Conservation (phyloP, 768 basidiomycete species). For the Kwoniella newhampshirensis region DNA sequence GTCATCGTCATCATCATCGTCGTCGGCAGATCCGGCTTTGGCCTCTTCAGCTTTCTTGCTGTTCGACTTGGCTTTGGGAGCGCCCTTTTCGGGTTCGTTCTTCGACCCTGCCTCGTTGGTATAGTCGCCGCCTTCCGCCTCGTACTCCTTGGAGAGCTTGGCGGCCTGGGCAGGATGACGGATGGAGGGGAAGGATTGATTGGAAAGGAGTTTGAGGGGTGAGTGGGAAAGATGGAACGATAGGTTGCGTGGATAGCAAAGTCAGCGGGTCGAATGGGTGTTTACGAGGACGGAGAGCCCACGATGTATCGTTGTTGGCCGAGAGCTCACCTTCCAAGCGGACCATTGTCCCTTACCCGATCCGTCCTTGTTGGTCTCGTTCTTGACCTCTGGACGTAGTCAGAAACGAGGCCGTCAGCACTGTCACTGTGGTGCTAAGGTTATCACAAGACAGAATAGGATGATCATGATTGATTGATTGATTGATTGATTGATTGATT, state of each 20-base stretch:
- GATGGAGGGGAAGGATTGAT: neutral
- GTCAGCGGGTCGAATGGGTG: no score
- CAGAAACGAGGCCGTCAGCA: constrained; percentile 5
- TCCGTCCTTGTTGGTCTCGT: constrained; percentile 52
- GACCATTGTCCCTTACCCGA: constrained; percentile 49
- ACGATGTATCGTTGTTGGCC: no score
- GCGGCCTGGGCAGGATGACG: constrained; percentile 20
- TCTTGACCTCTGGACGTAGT: constrained; percentile 39
- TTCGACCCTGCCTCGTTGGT: constrained; percentile 50
- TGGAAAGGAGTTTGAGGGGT: neutral
- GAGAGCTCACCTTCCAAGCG: constrained; percentile 52
- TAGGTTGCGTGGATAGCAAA: no score
- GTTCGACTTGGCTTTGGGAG: constrained; percentile 44
- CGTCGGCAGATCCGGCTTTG: constrained; percentile 8
- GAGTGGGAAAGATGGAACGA: neutral
- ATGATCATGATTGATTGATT: no score
- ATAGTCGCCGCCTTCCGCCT: constrained; percentile 47
- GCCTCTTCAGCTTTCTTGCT: constrained; percentile 28
- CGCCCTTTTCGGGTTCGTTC: constrained; percentile 50
- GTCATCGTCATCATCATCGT: constrained; percentile 16
- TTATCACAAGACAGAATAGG: no score
- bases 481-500: no score
- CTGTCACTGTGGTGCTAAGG: neutral
- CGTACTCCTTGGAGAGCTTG: constrained; percentile 51
- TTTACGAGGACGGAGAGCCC: no score